Base-by-base conservation (phyloP, 1,284 basidiomycete species). In the Sporisorium exsertum region DNA sequence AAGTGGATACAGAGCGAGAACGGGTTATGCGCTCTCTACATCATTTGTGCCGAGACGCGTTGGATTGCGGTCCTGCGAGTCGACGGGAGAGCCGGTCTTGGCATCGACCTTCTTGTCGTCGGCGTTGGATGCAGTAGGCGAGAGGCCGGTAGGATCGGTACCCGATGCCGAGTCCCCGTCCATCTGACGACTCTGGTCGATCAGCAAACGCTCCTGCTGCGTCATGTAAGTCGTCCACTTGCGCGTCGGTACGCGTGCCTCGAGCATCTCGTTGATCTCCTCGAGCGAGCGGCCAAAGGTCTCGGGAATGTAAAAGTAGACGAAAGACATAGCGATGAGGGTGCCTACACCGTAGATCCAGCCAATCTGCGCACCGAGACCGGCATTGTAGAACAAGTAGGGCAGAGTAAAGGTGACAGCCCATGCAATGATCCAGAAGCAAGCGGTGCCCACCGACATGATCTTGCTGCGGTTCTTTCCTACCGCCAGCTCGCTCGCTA, bases 361-460 rank as follows among this genome's bases (percentile, higher is more conserved):
- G 50, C 87, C 86, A 33, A 81, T 78, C 52, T 81, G 86, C 5
- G 87, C 85, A 16, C 87, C 87, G 15, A 87, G 75, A 55, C 84
- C 84, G 22, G 87, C 87, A 42, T 77, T 73, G 66, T 82, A 70
- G 64, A 81, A 82, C 43, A 79, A 69, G 55, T 80, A 81, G 5
- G 80, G 80, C 24, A 82, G 62, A 0, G 78, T 77, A 46, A 81
- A 82, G 5, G 87, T 87, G 47, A 87, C 86, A 13, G 77, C 86
- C 85, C 86, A 88, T 3, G 87, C 87, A 47, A 79, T 75, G 29
- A 87, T 73, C 87, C 87, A 88, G 86, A 88, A 88, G 42, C 80
- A 79, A 9, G 87, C 87, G 12, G 87, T 87, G 45, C 86, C 87
- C 59, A 88, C 78, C 26, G 84, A 84, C 81, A 88, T 86, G 77